Evolutionary conservation across 2,329 filamentous ascomycete genomes (phyloP).

Genomic region (Piedraia hortae): DNA sequence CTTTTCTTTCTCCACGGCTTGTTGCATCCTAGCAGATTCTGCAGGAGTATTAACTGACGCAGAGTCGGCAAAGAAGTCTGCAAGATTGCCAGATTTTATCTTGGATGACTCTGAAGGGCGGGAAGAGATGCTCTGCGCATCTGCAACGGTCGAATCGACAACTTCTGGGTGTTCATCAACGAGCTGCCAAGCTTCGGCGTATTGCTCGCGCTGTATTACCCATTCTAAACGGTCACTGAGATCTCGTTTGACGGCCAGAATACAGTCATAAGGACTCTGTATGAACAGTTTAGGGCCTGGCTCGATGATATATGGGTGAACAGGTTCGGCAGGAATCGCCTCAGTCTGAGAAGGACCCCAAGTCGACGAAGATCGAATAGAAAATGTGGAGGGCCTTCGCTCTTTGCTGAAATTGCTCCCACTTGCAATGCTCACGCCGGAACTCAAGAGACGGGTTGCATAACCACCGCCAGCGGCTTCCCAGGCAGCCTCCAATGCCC

Average conservation of each 20-base stretch:
- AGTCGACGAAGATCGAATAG: constrained; percentile 10
- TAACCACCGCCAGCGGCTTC: constrained; percentile 52
- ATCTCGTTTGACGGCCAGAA: constrained; percentile 72
- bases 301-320: constrained; percentile 22
- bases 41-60: constrained; percentile 30
- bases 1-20: constrained; percentile 61
- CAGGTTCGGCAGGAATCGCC: constrained; percentile 5
- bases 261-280: constrained; percentile 86
- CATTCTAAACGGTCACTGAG: constrained; percentile 62
- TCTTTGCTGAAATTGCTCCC: constrained; percentile 11
- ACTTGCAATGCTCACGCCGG: constrained; percentile 44
- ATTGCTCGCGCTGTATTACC: constrained; percentile 57
- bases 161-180: constrained; percentile 67
- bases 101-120: constrained; percentile 12
- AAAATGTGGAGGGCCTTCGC: too few species aligned
- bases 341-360: constrained; percentile 5
- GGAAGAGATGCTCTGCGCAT: constrained; percentile 13
- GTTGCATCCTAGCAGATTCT: constrained; percentile 24
- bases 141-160: constrained; percentile 11
- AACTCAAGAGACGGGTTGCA: constrained; percentile 64
- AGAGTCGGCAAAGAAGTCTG: constrained; percentile 28
- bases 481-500: constrained; percentile 67
- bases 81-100: constrained; percentile 8
- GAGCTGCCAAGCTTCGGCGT: constrained; percentile 67
- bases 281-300: constrained; percentile 64